phyloP scores from a whole-genome alignment of 768 basidiomycete species.

The Lentinus tigrinus region DNA sequence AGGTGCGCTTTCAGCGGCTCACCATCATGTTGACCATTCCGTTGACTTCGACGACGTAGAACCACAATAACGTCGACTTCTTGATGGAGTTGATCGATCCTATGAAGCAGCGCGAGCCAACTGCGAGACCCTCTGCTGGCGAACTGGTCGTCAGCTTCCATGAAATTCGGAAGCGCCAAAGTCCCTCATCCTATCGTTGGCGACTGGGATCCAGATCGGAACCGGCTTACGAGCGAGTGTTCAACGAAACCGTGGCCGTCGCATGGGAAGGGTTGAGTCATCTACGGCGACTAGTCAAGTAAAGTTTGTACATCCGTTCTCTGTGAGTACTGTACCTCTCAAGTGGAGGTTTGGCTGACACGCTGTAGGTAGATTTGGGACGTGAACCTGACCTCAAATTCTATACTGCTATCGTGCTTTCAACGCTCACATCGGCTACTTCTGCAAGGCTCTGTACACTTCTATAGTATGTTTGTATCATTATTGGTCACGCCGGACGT shows the following conservation, averaged over 20 bases:
- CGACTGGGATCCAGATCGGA: slow-evolving; percentile 11
- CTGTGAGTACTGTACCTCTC: too few relatives aligned
- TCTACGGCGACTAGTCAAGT: not conserved
- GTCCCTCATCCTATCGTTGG: slow-evolving; percentile 3
- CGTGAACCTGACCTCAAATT: too few relatives aligned
- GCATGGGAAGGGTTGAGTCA: slow-evolving; percentile 11
- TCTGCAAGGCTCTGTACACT: too few relatives aligned
- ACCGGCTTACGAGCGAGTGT: slow-evolving; percentile 5
- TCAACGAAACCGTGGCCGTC: slow-evolving; percentile 19
- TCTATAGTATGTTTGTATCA: too few relatives aligned
- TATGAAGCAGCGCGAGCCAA: slow-evolving; percentile 12
- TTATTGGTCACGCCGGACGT: too few relatives aligned
- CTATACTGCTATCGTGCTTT: too few relatives aligned
- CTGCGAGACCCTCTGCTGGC: slow-evolving; percentile 2
- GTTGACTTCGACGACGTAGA: not conserved
- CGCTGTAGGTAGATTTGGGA: too few relatives aligned
- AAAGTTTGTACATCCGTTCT: not conserved
- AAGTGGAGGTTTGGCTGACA: too few relatives aligned
- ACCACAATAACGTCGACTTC: not conserved
- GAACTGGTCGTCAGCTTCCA: slow-evolving; percentile 1
- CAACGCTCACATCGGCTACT: too few relatives aligned
- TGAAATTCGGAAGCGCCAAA: not conserved
- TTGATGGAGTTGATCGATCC: slow-evolving; percentile 6
- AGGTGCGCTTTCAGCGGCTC: slow-evolving; percentile 7
- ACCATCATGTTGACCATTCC: not conserved